Evolutionary conservation across 129 eudicot genomes (phyloP).

Genomic region (Lactuca sativa): DNA sequence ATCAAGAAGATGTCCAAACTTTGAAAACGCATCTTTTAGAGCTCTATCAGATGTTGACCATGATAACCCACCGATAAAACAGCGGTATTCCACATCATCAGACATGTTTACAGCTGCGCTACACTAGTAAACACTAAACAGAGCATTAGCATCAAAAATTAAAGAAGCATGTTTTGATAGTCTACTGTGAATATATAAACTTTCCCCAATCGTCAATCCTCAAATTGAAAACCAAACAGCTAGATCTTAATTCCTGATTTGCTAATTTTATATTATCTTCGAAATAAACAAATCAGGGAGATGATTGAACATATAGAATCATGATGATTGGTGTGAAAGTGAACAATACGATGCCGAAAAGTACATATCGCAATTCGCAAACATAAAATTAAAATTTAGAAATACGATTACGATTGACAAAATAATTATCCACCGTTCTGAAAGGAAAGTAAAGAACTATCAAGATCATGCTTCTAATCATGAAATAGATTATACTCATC

Average conservation of each 20-base stretch:
- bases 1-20: conserved; percentile 89
- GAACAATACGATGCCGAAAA: background rate
- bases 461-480: conserved; percentile 5
- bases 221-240: background rate
- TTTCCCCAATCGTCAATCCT: background rate
- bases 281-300: background rate
- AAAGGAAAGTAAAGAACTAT: background rate
- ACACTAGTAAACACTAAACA: conserved; percentile 19
- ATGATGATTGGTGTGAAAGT: background rate
- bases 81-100: conserved; percentile 86
- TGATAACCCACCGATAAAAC: conserved; percentile 90
- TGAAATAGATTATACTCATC: background rate
- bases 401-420: background rate
- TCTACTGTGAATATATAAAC: background rate
- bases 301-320: conserved; percentile 1
- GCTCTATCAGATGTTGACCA: conserved; percentile 94
- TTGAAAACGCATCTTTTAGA: conserved; percentile 76
- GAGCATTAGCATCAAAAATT: conserved; percentile 12
- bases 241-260: background rate
- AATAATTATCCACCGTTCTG: background rate
- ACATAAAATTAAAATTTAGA: background rate
- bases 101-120: conserved; percentile 56
- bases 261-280: too few relatives aligned
- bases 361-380: background rate
- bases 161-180: background rate